Percentiles rank a stretch among this genome's conserved stretches.
Conservation (phyloP, 768 basidiomycete genomes). For the Phlebiopsis gigantea region DNA sequence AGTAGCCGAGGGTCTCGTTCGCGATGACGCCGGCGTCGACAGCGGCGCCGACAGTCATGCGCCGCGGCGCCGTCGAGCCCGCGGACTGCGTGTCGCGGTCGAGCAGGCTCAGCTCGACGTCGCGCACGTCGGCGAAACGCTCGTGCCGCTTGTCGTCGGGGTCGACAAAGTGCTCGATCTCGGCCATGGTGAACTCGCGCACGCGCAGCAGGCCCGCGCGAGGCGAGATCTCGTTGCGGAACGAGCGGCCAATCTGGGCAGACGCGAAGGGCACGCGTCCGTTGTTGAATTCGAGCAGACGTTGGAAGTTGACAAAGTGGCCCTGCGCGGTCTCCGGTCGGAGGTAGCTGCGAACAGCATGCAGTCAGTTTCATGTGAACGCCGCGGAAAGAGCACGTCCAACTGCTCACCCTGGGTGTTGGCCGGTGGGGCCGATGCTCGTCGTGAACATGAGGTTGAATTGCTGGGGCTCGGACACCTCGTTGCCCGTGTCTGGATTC, state of each 20-base stretch:
- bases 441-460: conserved; percentile 99
- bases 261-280: conserved; percentile 95
- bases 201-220: conserved; percentile 94
- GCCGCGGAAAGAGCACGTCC: not conserved
- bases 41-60: conserved; percentile 83
- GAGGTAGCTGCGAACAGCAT: conserved; percentile 56
- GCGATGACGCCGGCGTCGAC: conserved; percentile 84
- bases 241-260: conserved; percentile 92
- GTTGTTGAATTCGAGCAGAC: conserved; percentile 97
- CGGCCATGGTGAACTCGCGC: conserved; percentile 99
- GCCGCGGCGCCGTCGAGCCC: conserved; percentile 58
- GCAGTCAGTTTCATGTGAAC: not conserved
- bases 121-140: conserved; percentile 76
- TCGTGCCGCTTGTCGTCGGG: conserved; percentile 85
- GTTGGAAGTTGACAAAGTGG: conserved; percentile 97
- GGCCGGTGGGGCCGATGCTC: conserved; percentile 95
- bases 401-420: conserved; percentile 78
- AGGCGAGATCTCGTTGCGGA: conserved; percentile 98
- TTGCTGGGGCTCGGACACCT: conserved; percentile 86
- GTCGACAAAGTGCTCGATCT: conserved; percentile 99
- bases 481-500: conserved; percentile 91
- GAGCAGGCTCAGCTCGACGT: conserved; percentile 70
- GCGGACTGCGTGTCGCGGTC: conserved; percentile 78
- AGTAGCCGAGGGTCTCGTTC: conserved; percentile 97
- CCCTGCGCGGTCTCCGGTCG: conserved; percentile 98